Base-by-base conservation (phyloP, 2,329 filamentous ascomycete genomes). In the Paraconiothyrium brasiliense region DNA sequence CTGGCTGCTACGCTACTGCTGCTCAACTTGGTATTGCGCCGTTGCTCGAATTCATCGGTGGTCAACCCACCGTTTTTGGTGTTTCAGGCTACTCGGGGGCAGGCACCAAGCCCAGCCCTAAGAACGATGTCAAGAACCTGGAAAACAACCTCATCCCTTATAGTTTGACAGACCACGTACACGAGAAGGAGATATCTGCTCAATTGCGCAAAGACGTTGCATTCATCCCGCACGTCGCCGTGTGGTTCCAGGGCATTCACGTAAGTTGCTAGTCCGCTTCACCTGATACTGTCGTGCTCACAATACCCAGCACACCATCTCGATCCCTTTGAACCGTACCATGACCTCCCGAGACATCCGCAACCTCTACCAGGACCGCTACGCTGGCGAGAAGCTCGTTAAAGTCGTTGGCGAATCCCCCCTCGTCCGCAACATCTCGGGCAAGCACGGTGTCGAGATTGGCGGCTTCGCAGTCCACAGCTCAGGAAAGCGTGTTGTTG, bases 171-270 rank as follows among this genome's bases (percentile, higher is more conserved):
- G 94, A 93, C 69, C 95, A 98, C 82, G 92, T 98, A 64, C 95
- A 98, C 82, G 95, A 99, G 84, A 88, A 87, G 50, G 95, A 98
- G 79, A 95, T 98, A 66, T 90, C 90, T 75, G 77, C 82, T 56
- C 93, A 97, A 76, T 86, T 98, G 11, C 91, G 90, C 52, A 85
- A 83, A 14, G 82, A 87, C 20, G 89, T 97, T 11, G 91, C 90
- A 6, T 99, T 99, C 77, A 91, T 95, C 60, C 95, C 95, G 7
- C 95, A 98, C 78, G 94, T 97, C 27, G 92, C 93, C n/a, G 89
- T 91, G 14, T 98, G 93, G 94, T 98, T 98, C 87, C 91, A 96
- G 76, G 94, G 94, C 66, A 98, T 98, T 70, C 89, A 92, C 76
- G 83, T 85, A 81, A 78, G 76, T 75, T 30, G 7, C 44, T 37